phyloP scores from a whole-genome alignment of 148 eudicot species.

The Chenopodium suecicum region DNA sequence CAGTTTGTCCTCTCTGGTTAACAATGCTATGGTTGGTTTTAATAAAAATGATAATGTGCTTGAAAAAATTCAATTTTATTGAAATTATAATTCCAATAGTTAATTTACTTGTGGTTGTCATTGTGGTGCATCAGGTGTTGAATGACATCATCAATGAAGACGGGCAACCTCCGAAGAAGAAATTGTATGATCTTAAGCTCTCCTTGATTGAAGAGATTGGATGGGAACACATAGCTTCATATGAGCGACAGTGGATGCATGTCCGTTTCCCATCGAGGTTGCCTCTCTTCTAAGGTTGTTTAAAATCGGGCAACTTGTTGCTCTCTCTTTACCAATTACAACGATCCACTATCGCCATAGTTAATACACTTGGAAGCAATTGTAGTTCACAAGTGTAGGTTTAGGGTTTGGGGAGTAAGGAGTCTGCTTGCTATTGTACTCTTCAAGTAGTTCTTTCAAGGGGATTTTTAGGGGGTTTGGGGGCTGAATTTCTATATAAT shows the following conservation, averaged over 20 bases:
- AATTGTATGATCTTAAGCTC: constrained; percentile 69
- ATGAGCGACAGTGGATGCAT: constrained; percentile 82
- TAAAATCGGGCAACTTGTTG: neutral
- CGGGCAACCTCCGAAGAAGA: constrained; percentile 71
- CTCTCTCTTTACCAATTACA: neutral
- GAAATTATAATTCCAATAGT: neutral
- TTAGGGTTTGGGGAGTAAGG: neutral
- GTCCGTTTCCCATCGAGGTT: constrained; percentile 71
- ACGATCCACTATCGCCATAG: neutral
- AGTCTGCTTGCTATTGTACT: neutral
- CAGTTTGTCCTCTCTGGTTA: neutral
- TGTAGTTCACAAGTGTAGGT: neutral
- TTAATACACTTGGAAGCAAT: neutral
- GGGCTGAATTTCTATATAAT: neutral
- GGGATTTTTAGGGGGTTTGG: neutral
- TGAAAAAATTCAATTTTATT: too few relatives aligned
- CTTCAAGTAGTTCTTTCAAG: neutral
- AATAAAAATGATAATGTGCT: too few relatives aligned
- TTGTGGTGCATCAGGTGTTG: constrained; percentile 47
- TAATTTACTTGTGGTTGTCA: neutral
- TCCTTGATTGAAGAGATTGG: constrained; percentile 74
- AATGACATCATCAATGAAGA: constrained; percentile 70
- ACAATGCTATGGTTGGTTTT: neutral
- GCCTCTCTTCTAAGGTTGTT: constrained; percentile 58
- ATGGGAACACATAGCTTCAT: constrained; percentile 75